Evolutionary conservation across 2,329 filamentous ascomycete genomes (phyloP).

Genomic region (Nannizzia gypsea): DNA sequence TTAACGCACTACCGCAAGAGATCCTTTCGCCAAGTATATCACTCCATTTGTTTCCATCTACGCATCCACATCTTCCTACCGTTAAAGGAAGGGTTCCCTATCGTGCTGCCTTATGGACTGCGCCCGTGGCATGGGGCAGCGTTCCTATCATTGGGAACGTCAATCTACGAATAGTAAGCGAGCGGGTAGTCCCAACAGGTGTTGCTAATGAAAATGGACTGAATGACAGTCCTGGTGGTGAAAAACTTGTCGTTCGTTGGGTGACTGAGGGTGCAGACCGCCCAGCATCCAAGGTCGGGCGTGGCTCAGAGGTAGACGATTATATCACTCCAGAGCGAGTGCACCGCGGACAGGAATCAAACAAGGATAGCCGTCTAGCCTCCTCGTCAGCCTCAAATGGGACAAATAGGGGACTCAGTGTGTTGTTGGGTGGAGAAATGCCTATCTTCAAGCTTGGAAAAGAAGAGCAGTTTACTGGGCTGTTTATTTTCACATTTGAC

Average conservation of each 20-base stretch:
- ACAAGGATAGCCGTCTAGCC: slow-evolving; percentile 6
- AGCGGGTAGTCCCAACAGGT: slow-evolving; percentile 64
- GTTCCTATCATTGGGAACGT: slow-evolving; percentile 87
- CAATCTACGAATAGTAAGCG: slow-evolving; percentile 71
- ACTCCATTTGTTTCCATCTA: slow-evolving; percentile 53
- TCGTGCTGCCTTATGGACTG: slow-evolving; percentile 87
- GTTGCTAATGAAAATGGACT: slow-evolving; percentile 25
- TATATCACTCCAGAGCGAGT: neutral
- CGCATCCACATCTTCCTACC: slow-evolving; percentile 59
- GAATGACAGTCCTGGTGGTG: slow-evolving; percentile 36
- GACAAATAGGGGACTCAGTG: slow-evolving; percentile 31
- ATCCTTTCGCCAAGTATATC: slow-evolving; percentile 52
- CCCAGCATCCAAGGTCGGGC: slow-evolving; percentile 1
- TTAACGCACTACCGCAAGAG: slow-evolving; percentile 49
- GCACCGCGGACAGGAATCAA: neutral
- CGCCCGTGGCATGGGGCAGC: slow-evolving; percentile 88
- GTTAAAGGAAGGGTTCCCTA: slow-evolving; percentile 86
- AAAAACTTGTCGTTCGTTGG: slow-evolving; percentile 88
- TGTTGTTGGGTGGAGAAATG: slow-evolving; percentile 43
- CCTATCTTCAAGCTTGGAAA: slow-evolving; percentile 41
- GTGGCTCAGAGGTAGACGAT: slow-evolving; percentile 2
- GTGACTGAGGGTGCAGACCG: slow-evolving; percentile 43
- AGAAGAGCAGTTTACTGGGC: slow-evolving; percentile 69
- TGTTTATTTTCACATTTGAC: slow-evolving; percentile 96
- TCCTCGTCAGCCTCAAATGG: slow-evolving; percentile 20